phyloP scores from a whole-genome alignment of 192 early-diverging fungal species.

The Rhizophagus sp. region DNA sequence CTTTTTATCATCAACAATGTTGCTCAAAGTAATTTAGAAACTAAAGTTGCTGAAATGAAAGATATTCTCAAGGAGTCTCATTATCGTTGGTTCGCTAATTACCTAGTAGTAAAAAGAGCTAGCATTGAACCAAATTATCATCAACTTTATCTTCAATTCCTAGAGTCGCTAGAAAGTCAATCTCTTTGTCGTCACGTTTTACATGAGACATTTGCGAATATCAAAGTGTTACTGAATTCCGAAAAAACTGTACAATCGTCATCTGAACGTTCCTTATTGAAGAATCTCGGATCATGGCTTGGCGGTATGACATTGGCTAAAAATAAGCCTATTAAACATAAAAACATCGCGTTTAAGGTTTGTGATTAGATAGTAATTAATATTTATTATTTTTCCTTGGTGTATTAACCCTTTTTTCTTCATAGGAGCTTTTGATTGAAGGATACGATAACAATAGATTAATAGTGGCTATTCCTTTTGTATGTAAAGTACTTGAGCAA shows the following conservation, averaged over 20 bases:
- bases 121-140: constrained; percentile 98
- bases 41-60: constrained; percentile 76
- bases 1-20: constrained; percentile 98
- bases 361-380: background rate
- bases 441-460: constrained; percentile 85
- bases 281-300: constrained; percentile 97
- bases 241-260: constrained; percentile 91
- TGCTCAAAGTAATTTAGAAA: constrained; percentile 78
- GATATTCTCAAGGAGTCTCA: constrained; percentile 67
- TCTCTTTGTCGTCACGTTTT: constrained; percentile 77
- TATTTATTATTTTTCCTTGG: background rate
- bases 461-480: constrained; percentile 97
- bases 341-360: constrained; percentile 91
- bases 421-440: constrained; percentile 85
- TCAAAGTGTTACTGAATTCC: constrained; percentile 86
- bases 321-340: constrained; percentile 94
- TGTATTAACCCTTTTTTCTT: background rate
- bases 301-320: constrained; percentile 96
- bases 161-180: constrained; percentile 73
- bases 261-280: constrained; percentile 84
- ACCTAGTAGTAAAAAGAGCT: constrained; percentile 92
- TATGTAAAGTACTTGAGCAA: constrained; percentile 96
- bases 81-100: constrained; percentile 92
- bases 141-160: constrained; percentile 80
- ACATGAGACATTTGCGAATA: constrained; percentile 87